Base-by-base conservation (phyloP, 2,329 filamentous ascomycete species). In the Fusarium subglutinans region DNA sequence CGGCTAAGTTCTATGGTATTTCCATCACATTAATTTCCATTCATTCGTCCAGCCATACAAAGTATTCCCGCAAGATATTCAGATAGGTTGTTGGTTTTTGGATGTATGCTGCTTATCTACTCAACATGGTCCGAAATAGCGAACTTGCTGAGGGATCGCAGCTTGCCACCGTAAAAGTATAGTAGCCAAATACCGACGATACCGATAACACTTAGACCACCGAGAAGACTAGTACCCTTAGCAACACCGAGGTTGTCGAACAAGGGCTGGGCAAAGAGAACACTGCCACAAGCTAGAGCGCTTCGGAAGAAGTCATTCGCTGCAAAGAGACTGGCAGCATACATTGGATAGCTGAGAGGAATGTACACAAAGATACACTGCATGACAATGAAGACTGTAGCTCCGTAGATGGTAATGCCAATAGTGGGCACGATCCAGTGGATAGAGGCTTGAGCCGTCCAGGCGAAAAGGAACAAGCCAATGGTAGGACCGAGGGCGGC, bases 291-390 rank as follows among this genome's bases (percentile, higher is more conserved):
- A 12, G 90, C 91, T 7, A 92, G 81, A 5, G 88, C 86, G 37
- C 84, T 86, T 45, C 89, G 84, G 80, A 88, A 86, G 78, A 90
- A 88, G 81, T 90, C 89, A 76, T 90, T 91, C 11, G 85, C 88
- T 2, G 89, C 89, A 76, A 91, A 90, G 28, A 91, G 81, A 55
- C 84, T 87, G 43, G 90, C 89, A 1, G 89, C 88, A 76, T 90
- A 90, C 73, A 84, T 82, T 9, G 88, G 88, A 74, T 90, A 90
- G 58, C 82, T 84, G 26, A 90, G 82, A 2, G 88, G 87, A 22
- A 90, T 85, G 80, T 90, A 90, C 72, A 90, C 83, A 77, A 90
- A 90, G 79, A 90, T 86, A 80, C 87, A 89, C 79, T 90, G 88
- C 83, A 90, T 86, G 62, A 90, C 83, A 65, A 90, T 76, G 75